Conservation (phyloP, 2,329 filamentous ascomycete species). For the Penicillium sp. region DNA sequence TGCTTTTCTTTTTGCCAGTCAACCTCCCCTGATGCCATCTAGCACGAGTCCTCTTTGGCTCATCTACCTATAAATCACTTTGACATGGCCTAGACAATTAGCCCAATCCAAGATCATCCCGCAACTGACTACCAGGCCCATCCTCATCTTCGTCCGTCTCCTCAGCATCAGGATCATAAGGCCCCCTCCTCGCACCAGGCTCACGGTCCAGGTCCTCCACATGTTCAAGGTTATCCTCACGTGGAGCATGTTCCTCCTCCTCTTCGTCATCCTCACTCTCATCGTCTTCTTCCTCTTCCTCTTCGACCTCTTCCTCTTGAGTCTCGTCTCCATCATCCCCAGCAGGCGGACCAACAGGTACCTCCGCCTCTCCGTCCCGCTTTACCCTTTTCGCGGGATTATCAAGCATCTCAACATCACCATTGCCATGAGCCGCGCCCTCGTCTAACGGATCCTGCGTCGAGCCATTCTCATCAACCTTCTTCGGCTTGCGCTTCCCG, state of each 20-base stretch:
- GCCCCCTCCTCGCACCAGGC: constrained; percentile 18
- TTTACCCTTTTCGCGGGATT: constrained; percentile 26
- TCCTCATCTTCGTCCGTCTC: constrained; percentile 36
- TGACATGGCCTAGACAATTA: constrained; percentile 9
- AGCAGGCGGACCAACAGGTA: neutral
- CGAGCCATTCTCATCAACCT: constrained; percentile 41
- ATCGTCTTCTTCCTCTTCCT: constrained; percentile 24
- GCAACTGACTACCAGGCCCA: constrained; percentile 32
- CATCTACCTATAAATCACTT: neutral
- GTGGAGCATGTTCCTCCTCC: constrained; percentile 14
- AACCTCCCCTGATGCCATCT: neutral
- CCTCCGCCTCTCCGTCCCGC: constrained; percentile 18
- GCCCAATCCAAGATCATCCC: constrained; percentile 32
- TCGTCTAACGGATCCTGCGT: constrained; percentile 1
- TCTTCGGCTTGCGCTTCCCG: constrained; percentile 47
- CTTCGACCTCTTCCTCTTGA: constrained; percentile 29
- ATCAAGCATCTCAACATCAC: constrained; percentile 23
- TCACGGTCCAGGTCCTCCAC: constrained; percentile 38
- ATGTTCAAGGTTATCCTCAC: constrained; percentile 7
- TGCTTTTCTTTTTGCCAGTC: neutral
- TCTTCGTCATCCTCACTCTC: constrained; percentile 25
- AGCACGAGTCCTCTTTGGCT: neutral
- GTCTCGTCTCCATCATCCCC: constrained; percentile 19
- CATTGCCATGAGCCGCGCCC: constrained; percentile 12
- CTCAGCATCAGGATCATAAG: constrained; percentile 34